Conservation (phyloP, 371 early-diverging fungal genomes). For the Sanchytrium tribonematis region DNA sequence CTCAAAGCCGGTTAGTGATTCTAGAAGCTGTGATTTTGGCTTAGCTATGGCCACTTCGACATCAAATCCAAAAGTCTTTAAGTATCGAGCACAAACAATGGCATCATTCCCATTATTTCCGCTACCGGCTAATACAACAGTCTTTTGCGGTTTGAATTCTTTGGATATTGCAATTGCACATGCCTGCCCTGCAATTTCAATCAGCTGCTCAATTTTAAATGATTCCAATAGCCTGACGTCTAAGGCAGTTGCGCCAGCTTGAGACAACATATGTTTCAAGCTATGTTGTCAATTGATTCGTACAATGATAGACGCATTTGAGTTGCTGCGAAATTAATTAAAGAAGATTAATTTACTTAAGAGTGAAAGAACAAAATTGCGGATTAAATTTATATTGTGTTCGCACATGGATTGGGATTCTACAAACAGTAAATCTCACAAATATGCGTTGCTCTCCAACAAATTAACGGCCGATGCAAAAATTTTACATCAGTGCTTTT, state of each 20-base stretch:
- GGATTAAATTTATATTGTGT: too few species aligned
- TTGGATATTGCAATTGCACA: background rate
- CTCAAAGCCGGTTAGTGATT: background rate
- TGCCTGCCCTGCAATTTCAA: background rate
- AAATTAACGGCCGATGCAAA: too few species aligned
- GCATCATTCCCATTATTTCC: slow-evolving; percentile 3
- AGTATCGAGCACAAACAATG: slow-evolving; percentile 2
- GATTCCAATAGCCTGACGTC: background rate
- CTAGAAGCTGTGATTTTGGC: background rate
- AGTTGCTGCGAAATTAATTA: too few species aligned
- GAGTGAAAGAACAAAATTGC: too few species aligned
- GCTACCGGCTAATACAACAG: slow-evolving; percentile 1
- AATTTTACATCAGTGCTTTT: too few species aligned
- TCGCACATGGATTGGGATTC: too few species aligned
- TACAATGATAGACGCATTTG: too few species aligned
- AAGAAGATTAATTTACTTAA: too few species aligned
- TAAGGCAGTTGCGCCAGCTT: background rate
- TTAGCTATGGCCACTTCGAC: background rate
- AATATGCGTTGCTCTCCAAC: too few species aligned
- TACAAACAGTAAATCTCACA: too few species aligned
- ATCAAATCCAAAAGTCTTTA: background rate
- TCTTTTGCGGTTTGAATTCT: background rate
- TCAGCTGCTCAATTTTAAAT: background rate
- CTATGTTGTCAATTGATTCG: too few species aligned
- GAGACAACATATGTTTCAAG: too few species aligned